Conservation (phyloP, 2,329 filamentous ascomycete species). For the Sporothrix humicola region DNA sequence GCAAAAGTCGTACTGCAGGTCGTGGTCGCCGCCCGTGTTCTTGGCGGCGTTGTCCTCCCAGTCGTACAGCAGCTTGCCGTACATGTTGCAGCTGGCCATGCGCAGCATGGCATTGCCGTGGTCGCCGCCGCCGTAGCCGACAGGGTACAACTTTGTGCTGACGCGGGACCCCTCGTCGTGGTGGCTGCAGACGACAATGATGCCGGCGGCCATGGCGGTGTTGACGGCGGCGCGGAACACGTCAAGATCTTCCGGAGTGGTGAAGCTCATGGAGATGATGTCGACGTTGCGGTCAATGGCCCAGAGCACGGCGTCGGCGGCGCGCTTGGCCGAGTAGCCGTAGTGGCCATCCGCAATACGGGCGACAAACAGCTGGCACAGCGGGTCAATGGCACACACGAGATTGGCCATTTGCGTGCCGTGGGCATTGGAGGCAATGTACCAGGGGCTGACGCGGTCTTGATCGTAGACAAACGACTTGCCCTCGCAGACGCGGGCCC, state of each 20-base stretch:
- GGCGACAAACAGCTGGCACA: conserved; percentile 34
- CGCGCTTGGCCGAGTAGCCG: background rate
- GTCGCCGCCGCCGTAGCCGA: background rate
- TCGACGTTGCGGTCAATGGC: conserved; percentile 31
- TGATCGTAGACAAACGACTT: conserved; percentile 34
- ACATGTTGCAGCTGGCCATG: conserved; percentile 33
- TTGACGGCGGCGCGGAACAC: background rate
- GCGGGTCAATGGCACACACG: conserved; percentile 35
- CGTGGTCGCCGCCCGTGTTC: background rate
- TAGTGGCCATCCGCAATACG: background rate
- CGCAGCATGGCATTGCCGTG: conserved; percentile 5
- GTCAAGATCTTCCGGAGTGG: background rate
- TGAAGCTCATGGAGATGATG: conserved; percentile 37
- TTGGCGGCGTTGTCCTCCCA: conserved; percentile 16
- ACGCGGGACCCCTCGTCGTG: conserved; percentile 33
- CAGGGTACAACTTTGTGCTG: conserved; percentile 7
- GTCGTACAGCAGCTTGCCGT: conserved; percentile 31
- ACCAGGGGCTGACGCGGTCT: conserved; percentile 16
- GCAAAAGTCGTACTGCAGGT: conserved; percentile 31
- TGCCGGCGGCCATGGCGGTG: background rate
- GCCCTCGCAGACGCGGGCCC: conserved; percentile 32
- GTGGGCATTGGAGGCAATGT: background rate
- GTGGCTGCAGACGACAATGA: background rate
- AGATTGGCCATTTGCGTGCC: conserved; percentile 37
- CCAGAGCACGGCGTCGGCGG: conserved; percentile 29